phyloP scores from a whole-genome alignment of 495 filamentous ascomycete genomes.

The Aspergillus biplanus region DNA sequence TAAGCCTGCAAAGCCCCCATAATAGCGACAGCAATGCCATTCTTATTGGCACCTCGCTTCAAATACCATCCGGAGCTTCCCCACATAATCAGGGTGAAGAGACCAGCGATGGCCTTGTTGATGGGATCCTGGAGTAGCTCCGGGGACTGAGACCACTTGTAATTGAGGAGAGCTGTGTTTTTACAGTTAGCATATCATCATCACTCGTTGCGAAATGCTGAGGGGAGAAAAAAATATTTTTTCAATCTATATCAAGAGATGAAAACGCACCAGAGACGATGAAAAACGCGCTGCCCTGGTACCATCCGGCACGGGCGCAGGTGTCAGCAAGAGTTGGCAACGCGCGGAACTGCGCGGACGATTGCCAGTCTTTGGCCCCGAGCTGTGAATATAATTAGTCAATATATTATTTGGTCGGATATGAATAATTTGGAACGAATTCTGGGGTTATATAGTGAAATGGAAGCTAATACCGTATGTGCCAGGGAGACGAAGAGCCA shows the following conservation, averaged over 20 bases:
- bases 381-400: slow-evolving; percentile 15
- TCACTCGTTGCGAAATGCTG: too few species aligned
- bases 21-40: slow-evolving; percentile 23
- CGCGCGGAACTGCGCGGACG: slow-evolving; percentile 25
- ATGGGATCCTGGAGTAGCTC: slow-evolving; percentile 27
- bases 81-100: slow-evolving; percentile 29
- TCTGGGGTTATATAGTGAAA: neutral
- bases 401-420: neutral
- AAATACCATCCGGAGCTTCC: slow-evolving; percentile 37
- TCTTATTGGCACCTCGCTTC: slow-evolving; percentile 22
- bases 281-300: slow-evolving; percentile 37
- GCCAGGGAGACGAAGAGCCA: slow-evolving; percentile 31
- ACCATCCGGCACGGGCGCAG: slow-evolving; percentile 36
- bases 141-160: slow-evolving; percentile 32
- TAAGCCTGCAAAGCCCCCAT: slow-evolving; percentile 33
- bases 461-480: slow-evolving; percentile 24
- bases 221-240: too few species aligned
- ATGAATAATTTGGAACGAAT: neutral
- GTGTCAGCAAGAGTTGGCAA: slow-evolving; percentile 33
- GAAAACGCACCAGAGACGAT: slow-evolving; percentile 30
- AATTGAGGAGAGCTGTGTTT: slow-evolving; percentile 31
- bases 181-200: neutral
- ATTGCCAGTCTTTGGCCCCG: slow-evolving; percentile 28
- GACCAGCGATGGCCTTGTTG: slow-evolving; percentile 30
- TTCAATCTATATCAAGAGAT: neutral